Evolutionary conservation across 106 monocot genomes (phyloP), one percentile per base, ranked within the genome.

Genomic region (Dendrobium chrysotoxum): DNA sequence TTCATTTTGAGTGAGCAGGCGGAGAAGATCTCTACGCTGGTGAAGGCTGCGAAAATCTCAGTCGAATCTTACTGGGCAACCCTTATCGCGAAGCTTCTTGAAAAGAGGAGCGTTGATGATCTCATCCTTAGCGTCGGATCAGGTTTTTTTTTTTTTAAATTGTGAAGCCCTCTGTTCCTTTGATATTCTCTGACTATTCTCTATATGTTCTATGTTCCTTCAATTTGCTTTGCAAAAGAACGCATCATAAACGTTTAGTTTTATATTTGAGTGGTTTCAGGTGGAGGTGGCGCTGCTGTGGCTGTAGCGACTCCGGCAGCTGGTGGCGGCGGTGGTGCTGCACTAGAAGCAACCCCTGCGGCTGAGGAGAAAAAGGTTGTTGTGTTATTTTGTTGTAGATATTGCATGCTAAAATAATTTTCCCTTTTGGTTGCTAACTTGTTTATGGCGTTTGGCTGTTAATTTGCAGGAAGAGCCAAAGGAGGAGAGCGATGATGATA

Each of bases 61-160:
- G 72, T 88, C n/a, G 91, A 91, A 40, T 83, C 91, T 10, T 91
- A 82, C 83, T 91, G 91, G 91, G 80, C 91, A 4, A 64, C 88
- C 17, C 85, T 91, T 23, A 83, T 91, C 39, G 88, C 85, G n/a
- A 91, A 88, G 85, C 86, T 91, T 25, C 81, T 91, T n/a, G 84
- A 91, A 88, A 88, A 87, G 83, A 80, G 61, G 54, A 88, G 67
- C 76, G 79, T 91, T 35, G 88, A 91, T 23, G 86, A 88, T 71
- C 88, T 91, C 78, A 91, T 91, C 75, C 55, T 83, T 40, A 86
- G 79, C 38, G 80, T 88, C 65, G 88, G 88, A 86, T 84, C 88
- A 25, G 91, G 91, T 88, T 28, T 17, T 35, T 35, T 35, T 35
- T 35, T 35, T 35, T 35, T 35, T 31, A 0, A 2, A 35, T 35